A percentile compares a stretch with the other conserved stretches of the same genome.
phyloP scores from a whole-genome alignment of 306 rosid genomes.

The Cucumis melo region DNA sequence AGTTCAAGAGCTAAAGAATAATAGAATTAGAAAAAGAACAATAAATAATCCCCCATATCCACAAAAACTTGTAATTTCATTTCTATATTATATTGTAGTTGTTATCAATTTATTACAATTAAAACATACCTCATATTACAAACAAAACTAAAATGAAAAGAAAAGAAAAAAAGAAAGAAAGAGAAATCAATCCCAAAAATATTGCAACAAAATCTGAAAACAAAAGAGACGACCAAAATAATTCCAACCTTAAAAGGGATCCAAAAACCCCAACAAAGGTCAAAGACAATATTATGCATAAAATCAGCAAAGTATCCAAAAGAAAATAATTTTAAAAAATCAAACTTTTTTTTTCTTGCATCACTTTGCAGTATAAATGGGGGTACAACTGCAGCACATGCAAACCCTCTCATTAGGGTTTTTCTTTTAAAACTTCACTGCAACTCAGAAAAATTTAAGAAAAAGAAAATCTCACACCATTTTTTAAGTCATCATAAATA shows the following conservation, averaged over 20 bases:
- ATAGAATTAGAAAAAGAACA: too few species aligned
- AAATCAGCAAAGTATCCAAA: not conserved
- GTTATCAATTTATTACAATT: not conserved
- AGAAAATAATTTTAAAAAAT: too few species aligned
- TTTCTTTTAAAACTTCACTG: not conserved
- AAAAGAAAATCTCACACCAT: not conserved
- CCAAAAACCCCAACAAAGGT: not conserved
- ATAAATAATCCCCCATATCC: too few species aligned
- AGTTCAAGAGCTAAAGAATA: too few species aligned
- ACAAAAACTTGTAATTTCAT: not conserved
- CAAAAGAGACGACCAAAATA: not conserved
- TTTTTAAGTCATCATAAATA: not conserved
- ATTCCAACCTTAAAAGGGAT: not conserved
- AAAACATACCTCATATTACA: not conserved
- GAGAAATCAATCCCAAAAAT: not conserved
- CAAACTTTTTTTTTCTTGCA: not conserved
- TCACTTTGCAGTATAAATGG: not conserved
- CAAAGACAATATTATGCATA: slow-evolving; percentile 3
- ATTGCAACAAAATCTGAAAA: not conserved
- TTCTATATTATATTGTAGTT: not conserved
- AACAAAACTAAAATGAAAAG: not conserved
- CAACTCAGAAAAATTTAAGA: not conserved
- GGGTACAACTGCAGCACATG: not conserved
- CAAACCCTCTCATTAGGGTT: slow-evolving; percentile 2
- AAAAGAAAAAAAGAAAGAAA: not conserved